Base-by-base conservation (phyloP, 805 yeast genomes). In the Pichia occidentalis region DNA sequence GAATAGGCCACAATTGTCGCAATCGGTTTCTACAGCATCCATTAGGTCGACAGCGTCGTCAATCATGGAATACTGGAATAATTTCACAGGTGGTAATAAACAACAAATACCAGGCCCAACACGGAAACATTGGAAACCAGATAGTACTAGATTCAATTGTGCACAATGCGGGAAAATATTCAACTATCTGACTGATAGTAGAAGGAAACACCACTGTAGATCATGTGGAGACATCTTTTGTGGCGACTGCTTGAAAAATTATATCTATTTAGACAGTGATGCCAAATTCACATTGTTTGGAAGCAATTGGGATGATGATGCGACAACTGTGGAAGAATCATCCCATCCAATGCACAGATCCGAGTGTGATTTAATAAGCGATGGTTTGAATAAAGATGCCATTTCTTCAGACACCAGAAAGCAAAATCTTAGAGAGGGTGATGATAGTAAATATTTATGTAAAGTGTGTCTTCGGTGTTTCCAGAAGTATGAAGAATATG, bases 101-200 rank as follows among this genome's bases (percentile, higher is more conserved):
- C 36, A 34, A 4, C 50, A 45, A 26, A 16, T 22, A 24, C n/a
- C 19, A 11, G 60, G 56, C 6, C 84, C 84, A 3, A 71, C 82
- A 0, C 63, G 75, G 33, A 64, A 61, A 7, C 90, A 82, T 52
- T 83, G 92, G 92, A 66, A 79, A 36, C 76, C 85, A 19, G 95
- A 90, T 59, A 71, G 71, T 32, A 56, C 73, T 16, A 74, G 83
- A 25, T 58, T 66, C 33, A 67, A 71, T 34, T 90, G 97, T 57
- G 69, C 73, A 11, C 68, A 71, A 19, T 90, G 97, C 61, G 64
- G 69, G 36, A 74, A 71, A 50, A 54, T 67, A 13, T 88, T 90
- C 62, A 80, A 87, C 25, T 78, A 52, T 79, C 50, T 81, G 77
- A 65, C 95, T 73, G 56, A 73, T 88, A 50, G 70, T 79, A 46